Conservation (phyloP, 495 filamentous ascomycete genomes). For the Chaetomium tenue region DNA sequence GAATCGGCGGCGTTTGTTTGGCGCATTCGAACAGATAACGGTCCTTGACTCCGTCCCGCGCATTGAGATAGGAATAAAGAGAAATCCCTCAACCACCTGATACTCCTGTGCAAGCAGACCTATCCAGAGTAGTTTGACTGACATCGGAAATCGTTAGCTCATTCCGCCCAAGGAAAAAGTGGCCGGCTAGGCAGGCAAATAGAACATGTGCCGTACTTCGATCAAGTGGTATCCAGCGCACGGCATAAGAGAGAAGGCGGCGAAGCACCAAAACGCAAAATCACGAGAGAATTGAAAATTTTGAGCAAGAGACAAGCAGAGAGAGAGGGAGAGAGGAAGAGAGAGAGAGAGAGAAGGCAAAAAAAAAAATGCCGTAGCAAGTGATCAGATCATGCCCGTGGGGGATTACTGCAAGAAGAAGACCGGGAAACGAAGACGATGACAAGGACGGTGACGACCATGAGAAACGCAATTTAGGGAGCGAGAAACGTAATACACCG, state of each 20-base stretch:
- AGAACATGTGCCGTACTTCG: constrained; percentile 19
- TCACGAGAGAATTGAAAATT: constrained; percentile 32
- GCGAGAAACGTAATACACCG: constrained; percentile 27
- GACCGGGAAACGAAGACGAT: constrained; percentile 11
- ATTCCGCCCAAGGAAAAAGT: constrained; percentile 18
- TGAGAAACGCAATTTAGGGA: constrained; percentile 15
- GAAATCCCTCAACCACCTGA: constrained; percentile 3
- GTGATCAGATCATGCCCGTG: constrained; percentile 24
- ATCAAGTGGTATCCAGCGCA: constrained; percentile 34
- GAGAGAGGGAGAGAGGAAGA: constrained; percentile 14
- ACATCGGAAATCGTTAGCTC: constrained; percentile 30
- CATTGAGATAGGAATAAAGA: constrained; percentile 7
- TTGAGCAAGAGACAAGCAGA: constrained; percentile 29
- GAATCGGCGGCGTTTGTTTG: neutral
- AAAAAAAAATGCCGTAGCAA: constrained; percentile 22
- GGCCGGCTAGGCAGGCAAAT: constrained; percentile 20
- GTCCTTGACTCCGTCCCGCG: constrained; percentile 6
- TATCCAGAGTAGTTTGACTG: neutral
- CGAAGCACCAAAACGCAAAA: constrained; percentile 15
- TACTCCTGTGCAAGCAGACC: constrained; percentile 9
- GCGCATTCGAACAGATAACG: neutral
- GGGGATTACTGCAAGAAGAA: constrained; percentile 29
- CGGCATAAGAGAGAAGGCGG: constrained; percentile 23
- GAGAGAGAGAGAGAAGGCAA: constrained; percentile 16
- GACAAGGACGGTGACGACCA: constrained; percentile 14